Evolutionary conservation across 2,329 filamentous ascomycete species (phyloP), one percentile per base, ranked within the genome.

Genomic region (Fusarium lyarnte): DNA sequence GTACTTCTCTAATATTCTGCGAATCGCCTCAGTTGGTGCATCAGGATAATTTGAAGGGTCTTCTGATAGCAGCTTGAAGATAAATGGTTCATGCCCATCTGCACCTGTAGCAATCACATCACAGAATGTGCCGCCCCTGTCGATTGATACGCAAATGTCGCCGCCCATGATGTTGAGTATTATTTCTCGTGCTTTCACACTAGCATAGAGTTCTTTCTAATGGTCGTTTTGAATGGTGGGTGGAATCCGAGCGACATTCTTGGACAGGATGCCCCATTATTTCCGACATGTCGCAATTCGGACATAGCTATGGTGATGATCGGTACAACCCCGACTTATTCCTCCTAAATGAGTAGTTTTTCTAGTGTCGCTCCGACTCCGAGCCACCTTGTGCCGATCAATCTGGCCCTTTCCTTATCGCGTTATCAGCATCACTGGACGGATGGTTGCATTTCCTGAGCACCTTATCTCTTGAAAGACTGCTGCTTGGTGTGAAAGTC

Each of bases 1-100:
- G 9, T 72, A 54, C 77, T 91, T 86, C 57, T 89, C 89, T 21
- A 93, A 85, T 3, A 93, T 85, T 11, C 91, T 86, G 13, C 91
- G 86, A 59, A 93, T 92, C 23, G 90, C 91, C 82, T 93, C 91
- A 21, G 92, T 84, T 0, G 91, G 91, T 4, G 91, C 91, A 82
- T 93, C 91, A 43, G 89, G 84, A 79, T 93, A 93, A 79, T 92
- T 93, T 35, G 85, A 82, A 0, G 91, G 91, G 75, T 94, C 92
- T 72, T 92, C 92, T 0, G 92, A 94, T 17, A 94, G 86, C 2
- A 94, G 84, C 79, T 94, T 94, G 79, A 94, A 91, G 57, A 93
- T 83, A 52, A 93, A 85, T 69, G 93, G 90, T 78, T 93, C 89
- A 78, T 89, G 85, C 82, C 91, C 90, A 23, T 25, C 86, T 23